These are phyloP conservation scores for Xylariaceae sp. DNA, from an alignment of 2,329 filamentous ascomycete genomes.

Conservation along the genomic window DNA sequence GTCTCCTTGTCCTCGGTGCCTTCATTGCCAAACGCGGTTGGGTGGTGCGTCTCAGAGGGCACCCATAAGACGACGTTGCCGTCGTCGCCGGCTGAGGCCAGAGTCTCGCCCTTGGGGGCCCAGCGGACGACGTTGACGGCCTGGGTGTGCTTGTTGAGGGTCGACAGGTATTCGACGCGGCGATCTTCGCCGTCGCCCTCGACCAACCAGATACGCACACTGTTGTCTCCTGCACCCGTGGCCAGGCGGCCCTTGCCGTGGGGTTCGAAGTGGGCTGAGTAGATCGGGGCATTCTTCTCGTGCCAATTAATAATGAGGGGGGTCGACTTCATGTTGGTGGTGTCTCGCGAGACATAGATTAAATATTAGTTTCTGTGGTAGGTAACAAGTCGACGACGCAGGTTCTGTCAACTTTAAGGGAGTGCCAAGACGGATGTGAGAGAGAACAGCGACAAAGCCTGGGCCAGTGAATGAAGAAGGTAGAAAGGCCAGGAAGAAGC, in stretches of 20 bases:
- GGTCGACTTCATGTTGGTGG: constrained; percentile 81
- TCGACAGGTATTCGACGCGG: constrained; percentile 88
- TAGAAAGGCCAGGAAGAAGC: too few relatives aligned
- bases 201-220: constrained; percentile 91
- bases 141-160: constrained; percentile 89
- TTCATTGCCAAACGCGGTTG: constrained; percentile 74
- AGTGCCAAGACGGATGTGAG: too few relatives aligned
- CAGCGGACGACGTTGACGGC: constrained; percentile 97
- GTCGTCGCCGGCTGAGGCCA: constrained; percentile 94
- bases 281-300: constrained; percentile 93
- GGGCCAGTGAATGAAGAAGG: too few relatives aligned
- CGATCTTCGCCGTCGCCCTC: constrained; percentile 81
- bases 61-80: constrained; percentile 97
- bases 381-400: not conserved
- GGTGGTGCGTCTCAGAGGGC: constrained; percentile 71
- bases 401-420: not conserved
- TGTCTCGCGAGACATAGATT: constrained; percentile 22
- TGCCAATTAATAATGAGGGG: constrained; percentile 99
- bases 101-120: constrained; percentile 87
- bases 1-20: constrained; percentile 90
- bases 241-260: constrained; percentile 87
- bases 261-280: constrained; percentile 95
- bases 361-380: constrained; percentile 4
- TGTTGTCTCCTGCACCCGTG: constrained; percentile 93
- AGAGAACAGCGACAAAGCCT: too few relatives aligned